Evolutionary conservation across 2,329 filamentous ascomycete genomes (phyloP).

Genomic region (Myriangium duriaei): DNA sequence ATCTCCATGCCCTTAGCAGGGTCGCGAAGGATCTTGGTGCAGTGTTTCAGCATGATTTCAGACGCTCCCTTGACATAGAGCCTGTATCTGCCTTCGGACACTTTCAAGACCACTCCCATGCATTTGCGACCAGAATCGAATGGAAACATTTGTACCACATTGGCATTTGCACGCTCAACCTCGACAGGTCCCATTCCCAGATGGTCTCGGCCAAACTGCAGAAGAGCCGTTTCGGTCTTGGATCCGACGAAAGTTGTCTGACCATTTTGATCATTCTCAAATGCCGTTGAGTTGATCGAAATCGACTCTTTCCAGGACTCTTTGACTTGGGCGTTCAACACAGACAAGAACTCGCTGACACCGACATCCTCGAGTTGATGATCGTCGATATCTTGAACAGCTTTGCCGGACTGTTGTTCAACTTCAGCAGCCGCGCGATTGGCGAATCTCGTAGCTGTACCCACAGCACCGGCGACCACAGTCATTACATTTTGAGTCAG

Average conservation of each 20-base stretch:
- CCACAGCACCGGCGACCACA: conserved; percentile 59
- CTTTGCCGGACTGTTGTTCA: conserved; percentile 16
- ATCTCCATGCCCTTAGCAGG: conserved; percentile 45
- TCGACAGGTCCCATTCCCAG: conserved; percentile 51
- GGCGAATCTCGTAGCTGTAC: conserved; percentile 44
- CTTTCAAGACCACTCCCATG: conserved; percentile 52
- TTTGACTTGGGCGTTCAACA: conserved; percentile 41
- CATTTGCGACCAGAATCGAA: conserved; percentile 58
- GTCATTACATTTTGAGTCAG: conserved; percentile 66
- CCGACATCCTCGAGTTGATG: conserved; percentile 37
- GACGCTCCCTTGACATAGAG: conserved; percentile 42
- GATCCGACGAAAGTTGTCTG: conserved; percentile 54
- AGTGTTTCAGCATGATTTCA: conserved; percentile 37
- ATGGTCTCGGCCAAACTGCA: conserved; percentile 55
- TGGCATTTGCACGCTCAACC: conserved; percentile 50
- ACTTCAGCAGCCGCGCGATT: conserved; percentile 23
- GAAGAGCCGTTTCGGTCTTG: conserved; percentile 64
- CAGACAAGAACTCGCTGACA: conserved; percentile 41
- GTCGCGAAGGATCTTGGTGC: conserved; percentile 43
- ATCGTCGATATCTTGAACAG: conserved; percentile 23
- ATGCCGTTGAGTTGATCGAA: conserved; percentile 56
- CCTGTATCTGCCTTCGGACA: conserved; percentile 43
- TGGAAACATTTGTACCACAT: conserved; percentile 43
- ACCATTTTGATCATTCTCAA: conserved; percentile 52
- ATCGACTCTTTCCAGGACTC: conserved; percentile 50